Evolutionary conservation across 768 basidiomycete genomes (phyloP).

Genomic region (Amanita muscaria): DNA sequence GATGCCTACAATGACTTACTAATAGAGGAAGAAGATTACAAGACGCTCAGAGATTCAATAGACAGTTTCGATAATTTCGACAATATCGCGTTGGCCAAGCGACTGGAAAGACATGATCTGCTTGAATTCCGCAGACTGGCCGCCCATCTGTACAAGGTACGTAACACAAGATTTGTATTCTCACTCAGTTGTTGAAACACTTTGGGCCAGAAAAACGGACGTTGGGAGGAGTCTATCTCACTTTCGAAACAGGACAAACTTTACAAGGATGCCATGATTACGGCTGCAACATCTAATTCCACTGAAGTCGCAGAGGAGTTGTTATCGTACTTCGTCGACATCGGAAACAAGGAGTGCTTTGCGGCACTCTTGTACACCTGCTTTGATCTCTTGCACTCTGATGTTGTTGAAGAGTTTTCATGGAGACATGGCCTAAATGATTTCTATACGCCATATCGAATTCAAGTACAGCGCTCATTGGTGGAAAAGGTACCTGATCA

Average conservation of each 20-base stretch:
- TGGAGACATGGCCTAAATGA: conserved; percentile 96
- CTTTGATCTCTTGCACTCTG: conserved; percentile 91
- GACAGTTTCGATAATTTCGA: conserved; percentile 99
- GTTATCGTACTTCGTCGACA: conserved; percentile 93
- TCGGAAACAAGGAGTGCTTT: conserved; percentile 98
- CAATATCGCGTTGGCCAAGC: conserved; percentile 75
- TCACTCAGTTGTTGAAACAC: background rate
- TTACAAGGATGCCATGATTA: conserved; percentile 94
- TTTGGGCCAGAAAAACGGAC: conserved; percentile 71
- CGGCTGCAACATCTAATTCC: conserved; percentile 77
- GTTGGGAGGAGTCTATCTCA: conserved; percentile 95
- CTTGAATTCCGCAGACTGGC: conserved; percentile 94
- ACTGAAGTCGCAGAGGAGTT: conserved; percentile 92
- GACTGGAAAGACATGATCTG: conserved; percentile 83
- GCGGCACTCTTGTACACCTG: conserved; percentile 83
- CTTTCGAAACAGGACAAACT: conserved; percentile 94
- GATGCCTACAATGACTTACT: conserved; percentile 97
- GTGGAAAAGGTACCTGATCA: conserved; percentile 53
- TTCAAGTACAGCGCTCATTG: conserved; percentile 76
- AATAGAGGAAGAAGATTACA: conserved; percentile 98
- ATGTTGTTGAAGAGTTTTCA: conserved; percentile 88
- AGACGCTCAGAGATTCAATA: conserved; percentile 93
- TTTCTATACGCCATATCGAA: conserved; percentile 95
- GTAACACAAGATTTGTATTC: conserved; percentile 5
- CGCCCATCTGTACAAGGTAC: conserved; percentile 90